Evolutionary conservation across 306 rosid genomes (phyloP).

Genomic region (Psophocarpus tetragonolobus): DNA sequence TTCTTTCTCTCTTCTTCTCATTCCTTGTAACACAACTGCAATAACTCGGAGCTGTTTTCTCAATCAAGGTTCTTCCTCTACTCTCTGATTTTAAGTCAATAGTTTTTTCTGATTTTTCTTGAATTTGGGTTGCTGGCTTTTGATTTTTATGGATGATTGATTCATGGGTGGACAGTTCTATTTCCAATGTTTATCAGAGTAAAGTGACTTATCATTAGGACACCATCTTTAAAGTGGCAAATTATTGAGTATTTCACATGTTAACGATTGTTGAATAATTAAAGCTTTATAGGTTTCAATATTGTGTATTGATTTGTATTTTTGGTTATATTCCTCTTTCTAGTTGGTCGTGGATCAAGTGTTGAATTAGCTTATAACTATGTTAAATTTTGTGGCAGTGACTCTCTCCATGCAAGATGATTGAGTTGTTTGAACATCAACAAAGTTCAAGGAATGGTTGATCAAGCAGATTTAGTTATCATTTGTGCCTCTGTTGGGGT

Average conservation of each 20-base stretch:
- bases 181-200: background rate
- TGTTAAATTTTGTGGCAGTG: constrained; percentile 24
- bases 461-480: constrained; percentile 48
- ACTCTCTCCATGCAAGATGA: constrained; percentile 28
- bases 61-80: background rate
- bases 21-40: background rate
- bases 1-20: constrained; percentile 5
- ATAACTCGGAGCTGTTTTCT: background rate
- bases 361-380: background rate
- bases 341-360: background rate
- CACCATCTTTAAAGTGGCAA: background rate
- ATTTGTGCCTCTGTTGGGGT: constrained; percentile 69
- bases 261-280: background rate
- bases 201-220: background rate
- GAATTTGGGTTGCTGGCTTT: constrained; percentile 13
- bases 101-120: background rate
- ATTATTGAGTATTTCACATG: background rate
- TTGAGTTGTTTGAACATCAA: constrained; percentile 14
- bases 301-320: background rate
- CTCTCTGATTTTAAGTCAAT: background rate
- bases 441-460: constrained; percentile 60
- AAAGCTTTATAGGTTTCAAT: background rate
- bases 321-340: background rate
- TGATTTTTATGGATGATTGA: background rate
- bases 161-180: background rate